A percentile compares a stretch with the other conserved stretches of the same genome.
phyloP scores from a whole-genome alignment of 208 protist genomes.

The Polymyxa betae region DNA sequence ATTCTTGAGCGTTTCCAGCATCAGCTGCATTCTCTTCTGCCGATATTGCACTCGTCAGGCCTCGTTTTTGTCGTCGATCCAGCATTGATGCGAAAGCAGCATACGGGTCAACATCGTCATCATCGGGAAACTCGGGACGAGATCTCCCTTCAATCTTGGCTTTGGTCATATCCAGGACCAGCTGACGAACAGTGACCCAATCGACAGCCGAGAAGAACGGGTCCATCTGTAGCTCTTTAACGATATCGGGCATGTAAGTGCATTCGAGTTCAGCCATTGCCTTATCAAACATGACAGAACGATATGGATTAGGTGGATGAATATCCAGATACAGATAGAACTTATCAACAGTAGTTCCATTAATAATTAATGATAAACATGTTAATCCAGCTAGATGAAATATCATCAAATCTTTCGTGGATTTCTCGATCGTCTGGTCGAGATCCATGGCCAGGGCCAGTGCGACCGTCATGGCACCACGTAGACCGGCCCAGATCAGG shows the following conservation, averaged over 20 bases:
- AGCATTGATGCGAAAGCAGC: not conserved
- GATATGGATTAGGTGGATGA: constrained; percentile 51
- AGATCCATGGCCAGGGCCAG: constrained; percentile 56
- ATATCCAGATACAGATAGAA: constrained; percentile 40
- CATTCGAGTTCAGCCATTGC: constrained; percentile 45
- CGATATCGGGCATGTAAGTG: not conserved
- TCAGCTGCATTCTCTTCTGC: not conserved
- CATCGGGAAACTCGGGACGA: not conserved
- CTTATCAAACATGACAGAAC: constrained; percentile 32
- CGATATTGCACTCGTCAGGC: not conserved
- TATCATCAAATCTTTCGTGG: not conserved
- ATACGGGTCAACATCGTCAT: not conserved
- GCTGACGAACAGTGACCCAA: not conserved
- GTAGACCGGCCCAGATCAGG: constrained; percentile 53
- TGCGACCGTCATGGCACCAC: constrained; percentile 58
- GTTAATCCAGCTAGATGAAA: constrained; percentile 58
- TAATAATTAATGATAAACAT: constrained; percentile 52
- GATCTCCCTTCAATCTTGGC: not conserved
- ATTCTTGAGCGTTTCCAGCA: not conserved
- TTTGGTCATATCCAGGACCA: constrained; percentile 46
- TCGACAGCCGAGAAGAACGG: constrained; percentile 25
- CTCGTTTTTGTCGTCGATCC: not conserved
- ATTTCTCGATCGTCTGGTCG: not conserved
- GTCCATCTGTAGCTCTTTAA: not conserved
- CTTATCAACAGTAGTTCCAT: constrained; percentile 56